Conservation (phyloP, 2,329 filamentous ascomycete genomes). For the Coniochaeta prunicola region DNA sequence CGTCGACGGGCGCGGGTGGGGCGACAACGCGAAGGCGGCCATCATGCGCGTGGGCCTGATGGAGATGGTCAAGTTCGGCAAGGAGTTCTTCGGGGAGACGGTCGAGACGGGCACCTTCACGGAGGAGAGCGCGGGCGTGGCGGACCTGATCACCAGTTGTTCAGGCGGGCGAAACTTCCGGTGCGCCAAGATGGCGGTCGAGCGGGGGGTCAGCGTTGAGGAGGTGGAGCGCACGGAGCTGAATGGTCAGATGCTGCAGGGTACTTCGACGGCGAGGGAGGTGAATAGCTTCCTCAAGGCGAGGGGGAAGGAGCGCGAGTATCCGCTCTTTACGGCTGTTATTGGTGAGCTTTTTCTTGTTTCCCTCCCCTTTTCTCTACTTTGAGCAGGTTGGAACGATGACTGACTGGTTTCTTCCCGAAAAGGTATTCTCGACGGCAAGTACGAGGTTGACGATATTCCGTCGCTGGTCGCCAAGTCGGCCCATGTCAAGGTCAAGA, state of each 20-base stretch:
- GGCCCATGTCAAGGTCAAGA: slow-evolving; percentile 6
- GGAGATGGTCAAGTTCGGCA: slow-evolving; percentile 95
- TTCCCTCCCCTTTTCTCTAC: background rate
- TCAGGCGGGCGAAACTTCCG: slow-evolving; percentile 89
- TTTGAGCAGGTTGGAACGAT: background rate
- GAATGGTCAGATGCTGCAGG: slow-evolving; percentile 95
- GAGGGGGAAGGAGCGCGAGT: slow-evolving; percentile 70
- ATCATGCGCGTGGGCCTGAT: slow-evolving; percentile 94
- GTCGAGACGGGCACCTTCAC: slow-evolving; percentile 83
- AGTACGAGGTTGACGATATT: slow-evolving; percentile 72
- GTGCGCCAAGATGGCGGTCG: slow-evolving; percentile 81
- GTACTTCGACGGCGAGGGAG: slow-evolving; percentile 84
- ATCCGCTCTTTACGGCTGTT: slow-evolving; percentile 88
- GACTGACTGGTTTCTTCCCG: slow-evolving; percentile 1
- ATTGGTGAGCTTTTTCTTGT: slow-evolving; percentile 33
- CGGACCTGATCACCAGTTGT: slow-evolving; percentile 92
- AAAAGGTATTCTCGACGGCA: slow-evolving; percentile 69
- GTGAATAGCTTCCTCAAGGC: slow-evolving; percentile 83
- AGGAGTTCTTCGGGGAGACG: slow-evolving; percentile 82
- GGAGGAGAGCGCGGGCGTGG: slow-evolving; percentile 92
- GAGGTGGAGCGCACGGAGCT: slow-evolving; percentile 86
- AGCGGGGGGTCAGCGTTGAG: slow-evolving; percentile 70
- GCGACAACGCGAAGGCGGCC: slow-evolving; percentile 97
- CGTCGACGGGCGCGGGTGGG: slow-evolving; percentile 92
- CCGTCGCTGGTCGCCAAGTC: slow-evolving; percentile 51